Percentiles rank a stretch among this genome's conserved stretches.
phyloP scores from a whole-genome alignment of 441 rosid genomes.

The Breynia disticha region DNA sequence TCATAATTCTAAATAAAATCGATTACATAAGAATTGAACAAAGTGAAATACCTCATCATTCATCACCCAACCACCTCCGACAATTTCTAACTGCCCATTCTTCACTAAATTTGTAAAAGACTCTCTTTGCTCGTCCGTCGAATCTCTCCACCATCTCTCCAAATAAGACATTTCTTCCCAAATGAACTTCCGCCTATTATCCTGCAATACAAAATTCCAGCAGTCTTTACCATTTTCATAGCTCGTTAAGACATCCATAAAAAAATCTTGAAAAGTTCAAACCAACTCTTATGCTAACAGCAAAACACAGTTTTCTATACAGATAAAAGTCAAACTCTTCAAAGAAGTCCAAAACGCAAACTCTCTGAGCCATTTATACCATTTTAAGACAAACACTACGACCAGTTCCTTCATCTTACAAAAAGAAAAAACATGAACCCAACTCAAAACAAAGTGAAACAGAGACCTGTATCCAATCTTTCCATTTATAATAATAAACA shows the following conservation, averaged over 20 bases:
- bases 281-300: background rate
- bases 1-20: background rate
- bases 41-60: conserved; percentile 76
- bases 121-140: conserved; percentile 50
- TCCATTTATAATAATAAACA: too few relatives aligned
- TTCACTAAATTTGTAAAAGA: conserved; percentile 64
- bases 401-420: too few relatives aligned
- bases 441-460: too few relatives aligned
- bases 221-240: conserved; percentile 6
- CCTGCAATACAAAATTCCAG: conserved; percentile 39
- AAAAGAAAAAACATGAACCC: too few relatives aligned
- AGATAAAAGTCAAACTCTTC: background rate
- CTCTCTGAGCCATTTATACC: too few relatives aligned
- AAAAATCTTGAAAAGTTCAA: background rate
- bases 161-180: conserved; percentile 99
- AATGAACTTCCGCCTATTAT: conserved; percentile 76
- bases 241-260: background rate
- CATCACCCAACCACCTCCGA: conserved; percentile 99
- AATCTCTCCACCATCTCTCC: conserved; percentile 99
- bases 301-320: background rate
- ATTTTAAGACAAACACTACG: too few relatives aligned
- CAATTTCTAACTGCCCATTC: conserved; percentile 92
- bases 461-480: too few relatives aligned
- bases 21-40: background rate
- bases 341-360: too few relatives aligned